Base-by-base conservation (phyloP, 371 early-diverging fungal genomes). In the Mucor velutinosus region DNA sequence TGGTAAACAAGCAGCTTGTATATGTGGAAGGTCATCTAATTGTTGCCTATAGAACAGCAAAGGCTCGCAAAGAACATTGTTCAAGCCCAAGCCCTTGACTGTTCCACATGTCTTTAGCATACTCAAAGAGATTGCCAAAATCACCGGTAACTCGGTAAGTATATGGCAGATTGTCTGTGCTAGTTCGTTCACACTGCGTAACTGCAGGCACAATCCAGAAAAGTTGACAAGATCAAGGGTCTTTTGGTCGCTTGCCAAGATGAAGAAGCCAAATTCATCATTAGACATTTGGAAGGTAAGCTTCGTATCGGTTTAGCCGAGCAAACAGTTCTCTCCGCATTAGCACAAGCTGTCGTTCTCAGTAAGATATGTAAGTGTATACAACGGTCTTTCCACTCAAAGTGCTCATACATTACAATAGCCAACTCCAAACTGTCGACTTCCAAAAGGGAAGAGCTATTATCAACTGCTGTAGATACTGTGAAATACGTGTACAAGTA, bases 221-320 rank as follows among this genome's bases (percentile, higher is more conserved):
- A 99, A 73, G 85, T 94, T 11, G 90, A 91, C 49, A 90, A 90
- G 72, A 99, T 99, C 60, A 88, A 89, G 35, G 74, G 86, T 3
- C 74, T 99, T 53, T 78, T 99, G 55, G 92, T 93, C 2, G 86
- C 93, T 10, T 96, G 97, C 72, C 77, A 83, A 51, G 94, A 89
- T 45, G 89, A 83, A 64, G 99, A 99, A 77, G 90, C 97, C 49
- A 97, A 96, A 73, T 99, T 90, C 69, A 79, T 99, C 60, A 95
- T 98, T 65, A 79, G 97, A 61, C 94, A 95, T 29, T 81, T 99
- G 23, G 98, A 97, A 76, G 99, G 99, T 19, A 97, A 97, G 67
- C 86, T 99, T 43, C 90, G 99, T 32, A 99, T 99, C 69, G 99
- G 99, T 35, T 82, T 99, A 27, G 99, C 99, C 0, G 99, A 98